These are phyloP conservation scores for Sporisorium reilianum DNA, from an alignment of 1,284 basidiomycete genomes.

Conservation along the genomic window DNA sequence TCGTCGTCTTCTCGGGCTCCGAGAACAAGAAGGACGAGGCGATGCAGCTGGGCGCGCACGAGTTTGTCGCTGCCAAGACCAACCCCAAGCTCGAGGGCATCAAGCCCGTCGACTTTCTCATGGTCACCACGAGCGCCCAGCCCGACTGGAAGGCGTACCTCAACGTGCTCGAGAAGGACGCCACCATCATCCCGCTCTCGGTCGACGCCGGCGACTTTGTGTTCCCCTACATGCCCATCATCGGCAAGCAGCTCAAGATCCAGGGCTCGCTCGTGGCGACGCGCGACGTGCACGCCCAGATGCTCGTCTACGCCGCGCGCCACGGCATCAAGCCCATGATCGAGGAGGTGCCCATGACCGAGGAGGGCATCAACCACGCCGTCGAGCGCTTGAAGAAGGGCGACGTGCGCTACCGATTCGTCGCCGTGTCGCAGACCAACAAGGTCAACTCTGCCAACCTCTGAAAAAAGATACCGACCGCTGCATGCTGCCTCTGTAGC, in stretches of 20 bases:
- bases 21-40: constrained; percentile 61
- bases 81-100: constrained; percentile 60
- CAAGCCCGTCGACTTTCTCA: constrained; percentile 56
- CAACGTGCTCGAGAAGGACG: constrained; percentile 54
- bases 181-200: constrained; percentile 60
- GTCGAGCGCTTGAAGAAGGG: constrained; percentile 61
- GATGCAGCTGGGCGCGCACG: constrained; percentile 54
- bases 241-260: constrained; percentile 58
- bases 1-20: constrained; percentile 56
- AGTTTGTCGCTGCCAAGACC: constrained; percentile 61
- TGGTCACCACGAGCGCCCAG: constrained; percentile 63
- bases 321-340: constrained; percentile 59
- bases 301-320: constrained; percentile 61
- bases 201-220: constrained; percentile 45
- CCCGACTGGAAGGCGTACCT: constrained; percentile 63
- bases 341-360: constrained; percentile 65
- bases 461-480: constrained; percentile 7
- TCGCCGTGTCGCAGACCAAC: constrained; percentile 55
- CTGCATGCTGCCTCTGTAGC: constrained; percentile 6
- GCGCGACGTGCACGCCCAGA: constrained; percentile 56
- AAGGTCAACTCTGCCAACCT: constrained; percentile 43
- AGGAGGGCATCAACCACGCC: constrained; percentile 62
- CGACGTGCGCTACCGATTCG: constrained; percentile 65
- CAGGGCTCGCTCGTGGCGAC: constrained; percentile 60
- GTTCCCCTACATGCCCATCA: constrained; percentile 60